Base-by-base conservation (phyloP, 768 basidiomycete genomes). In the Mycena floridula region DNA sequence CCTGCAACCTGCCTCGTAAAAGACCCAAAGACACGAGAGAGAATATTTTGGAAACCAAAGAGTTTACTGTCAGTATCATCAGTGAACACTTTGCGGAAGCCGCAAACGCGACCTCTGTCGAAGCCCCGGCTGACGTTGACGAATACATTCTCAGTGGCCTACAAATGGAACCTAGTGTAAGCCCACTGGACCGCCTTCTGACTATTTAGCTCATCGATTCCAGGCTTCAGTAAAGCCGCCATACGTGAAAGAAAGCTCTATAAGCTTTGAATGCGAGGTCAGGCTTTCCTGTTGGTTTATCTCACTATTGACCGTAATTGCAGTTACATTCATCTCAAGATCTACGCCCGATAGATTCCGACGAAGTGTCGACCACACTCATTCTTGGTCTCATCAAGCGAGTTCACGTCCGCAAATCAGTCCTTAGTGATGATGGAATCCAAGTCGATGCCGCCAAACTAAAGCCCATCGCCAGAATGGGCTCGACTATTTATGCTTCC, bases 31-130 rank as follows among this genome's bases (percentile, higher is more conserved):
- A 88, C 55, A 82, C 81, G 15, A 69, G 76, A 40, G 68, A 72
- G 47, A 89, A 89, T 49, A 82, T 87, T 49, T 59, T 74, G 40
- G 64, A 66, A 0, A 82, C 77, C 13, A 80, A 78, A 48, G 70
- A 84, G 55, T 90, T 89, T 59, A 80, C 79, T 7, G 76, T 82
- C 40, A 84, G 77, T 53, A 77, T 85, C 42, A 78, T 91, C 52
- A 84, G 80, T 44, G 82, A 88, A 58, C 62, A 77, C 0, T 76
- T 81, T 51, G 61, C 70, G 40, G 76, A 81, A 52, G 73, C 75
- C 3, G 78, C 76, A 7, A 82, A 82, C 54, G 60, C 63, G 40
- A 66, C 72, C n/a, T 67, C 77, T 7, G 68, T 77, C 20, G 78
- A 82, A 45, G 69, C 77, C 13, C 79, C 79, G 35, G 65, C 65